Base-by-base conservation (phyloP, 257 asterid genomes). In the Solanum ossicruentum region DNA sequence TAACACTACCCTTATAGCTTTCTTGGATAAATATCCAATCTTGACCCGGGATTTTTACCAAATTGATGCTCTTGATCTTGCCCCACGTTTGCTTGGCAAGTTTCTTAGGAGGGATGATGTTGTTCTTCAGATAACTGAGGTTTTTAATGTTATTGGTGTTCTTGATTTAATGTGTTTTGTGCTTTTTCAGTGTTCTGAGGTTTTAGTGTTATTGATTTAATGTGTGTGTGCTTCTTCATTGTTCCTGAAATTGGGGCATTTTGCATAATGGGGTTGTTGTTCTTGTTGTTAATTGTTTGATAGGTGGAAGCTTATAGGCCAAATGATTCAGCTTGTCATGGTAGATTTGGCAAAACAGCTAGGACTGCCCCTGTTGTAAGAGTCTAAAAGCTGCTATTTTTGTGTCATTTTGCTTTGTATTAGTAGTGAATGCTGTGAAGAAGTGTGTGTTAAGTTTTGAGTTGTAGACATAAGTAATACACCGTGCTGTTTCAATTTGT, bases 231-330 rank as follows among this genome's bases (percentile, higher is more conserved):
- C 43, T 60, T 4, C 56, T 43, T 43, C 12, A 47, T 26, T 57
- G 63, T 18, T 61, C 1, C 2, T 84, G 39, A 3, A 41, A 43
- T 43, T 70, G 8, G 20, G 61, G 17, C 8, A 10, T 69, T 73
- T 83, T 83, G 65, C 61, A 49, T 86, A 6, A 13, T 61, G 82
- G 80, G 83, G 57, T 67, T 84, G 83, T 45, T 41, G 71, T 71
- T 54, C 15, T 61, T 57, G 13, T 83, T 51, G 13, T 87, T 86
- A 78, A 43, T 60, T 87, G 83, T 85, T 82, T 70, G 32, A 84
- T 86, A 97, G 98, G 99, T 97, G 84, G 99, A 97, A 93, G 98
- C 99, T 85, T 97, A 97, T 81, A 91, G 97, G 90, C 95, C 92
- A 39, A 87, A 95, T 88, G 99, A 96, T 95, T 93, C 99, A 21